phyloP scores from a whole-genome alignment of 257 asterid species.

The Henckelia pumila region DNA sequence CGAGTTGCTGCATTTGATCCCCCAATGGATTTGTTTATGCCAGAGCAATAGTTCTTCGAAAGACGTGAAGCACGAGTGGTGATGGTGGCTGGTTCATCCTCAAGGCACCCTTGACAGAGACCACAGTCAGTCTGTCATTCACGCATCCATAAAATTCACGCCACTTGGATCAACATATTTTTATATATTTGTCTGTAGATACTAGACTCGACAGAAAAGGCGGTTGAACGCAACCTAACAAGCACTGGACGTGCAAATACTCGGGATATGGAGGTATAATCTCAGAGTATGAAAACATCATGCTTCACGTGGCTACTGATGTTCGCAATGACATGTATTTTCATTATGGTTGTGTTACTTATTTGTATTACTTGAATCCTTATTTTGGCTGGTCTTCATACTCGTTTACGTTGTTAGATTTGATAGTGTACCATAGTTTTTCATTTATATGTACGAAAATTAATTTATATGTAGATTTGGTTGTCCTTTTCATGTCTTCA shows the following conservation, averaged over 20 bases:
- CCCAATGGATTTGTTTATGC: background rate
- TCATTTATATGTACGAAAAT: background rate
- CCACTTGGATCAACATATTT: background rate
- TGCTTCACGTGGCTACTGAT: constrained; percentile 79
- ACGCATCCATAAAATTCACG: background rate
- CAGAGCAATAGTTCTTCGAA: too few relatives aligned
- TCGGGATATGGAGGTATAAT: constrained; percentile 65
- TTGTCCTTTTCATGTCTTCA: too few relatives aligned
- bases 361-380: constrained; percentile 61
- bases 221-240: constrained; percentile 84
- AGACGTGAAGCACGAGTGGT: too few relatives aligned
- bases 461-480: too few relatives aligned
- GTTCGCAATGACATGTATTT: constrained; percentile 61
- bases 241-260: constrained; percentile 73
- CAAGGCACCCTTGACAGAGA: too few relatives aligned
- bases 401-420: background rate
- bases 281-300: constrained; percentile 65
- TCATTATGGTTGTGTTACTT: constrained; percentile 80
- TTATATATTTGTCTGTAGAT: constrained; percentile 40
- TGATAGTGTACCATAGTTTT: background rate
- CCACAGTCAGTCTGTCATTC: background rate
- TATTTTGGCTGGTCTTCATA: background rate
- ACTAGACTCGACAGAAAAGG: constrained; percentile 85
- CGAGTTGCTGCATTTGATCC: background rate
- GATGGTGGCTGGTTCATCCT: too few relatives aligned